These are phyloP conservation scores for Fusarium ramigenum DNA, from an alignment of 2,329 filamentous ascomycete genomes.

Conservation along the genomic window DNA sequence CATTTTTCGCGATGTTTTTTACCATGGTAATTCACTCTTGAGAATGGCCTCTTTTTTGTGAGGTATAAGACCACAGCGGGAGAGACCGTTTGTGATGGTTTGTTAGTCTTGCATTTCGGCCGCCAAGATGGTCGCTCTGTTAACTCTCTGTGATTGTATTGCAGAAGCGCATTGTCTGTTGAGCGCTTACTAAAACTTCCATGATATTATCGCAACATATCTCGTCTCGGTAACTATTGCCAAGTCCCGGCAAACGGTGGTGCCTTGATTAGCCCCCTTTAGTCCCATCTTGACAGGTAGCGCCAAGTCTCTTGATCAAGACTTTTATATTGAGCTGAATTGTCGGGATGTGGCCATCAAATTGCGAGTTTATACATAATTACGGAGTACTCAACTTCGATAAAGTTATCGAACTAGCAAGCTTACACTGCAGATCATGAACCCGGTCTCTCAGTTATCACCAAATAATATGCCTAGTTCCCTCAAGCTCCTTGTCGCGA, in stretches of 20 bases:
- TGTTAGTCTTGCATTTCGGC: neutral
- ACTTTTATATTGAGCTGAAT: neutral
- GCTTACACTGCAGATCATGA: neutral
- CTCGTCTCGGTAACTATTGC: neutral
- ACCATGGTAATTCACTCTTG: neutral
- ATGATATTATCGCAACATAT: neutral
- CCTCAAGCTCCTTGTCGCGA: neutral
- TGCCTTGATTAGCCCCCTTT: conserved; percentile 16
- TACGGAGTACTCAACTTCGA: neutral
- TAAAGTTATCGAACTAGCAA: conserved; percentile 6
- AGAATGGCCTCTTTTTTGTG: conserved; percentile 1
- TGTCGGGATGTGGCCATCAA: neutral
- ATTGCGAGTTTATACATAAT: neutral
- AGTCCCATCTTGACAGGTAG: neutral
- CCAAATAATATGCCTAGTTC: neutral
- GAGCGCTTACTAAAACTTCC: conserved; percentile 26
- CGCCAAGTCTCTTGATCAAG: neutral
- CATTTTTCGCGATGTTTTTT: neutral
- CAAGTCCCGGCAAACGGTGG: conserved; percentile 15
- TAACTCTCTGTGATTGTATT: neutral
- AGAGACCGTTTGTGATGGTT: neutral
- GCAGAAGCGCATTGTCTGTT: neutral
- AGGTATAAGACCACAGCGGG: conserved; percentile 3
- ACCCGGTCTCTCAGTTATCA: neutral
- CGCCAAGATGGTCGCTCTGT: neutral